phyloP scores from a whole-genome alignment of 2,329 filamentous ascomycete genomes.

The Graphilbum ipis-grandicollis region DNA sequence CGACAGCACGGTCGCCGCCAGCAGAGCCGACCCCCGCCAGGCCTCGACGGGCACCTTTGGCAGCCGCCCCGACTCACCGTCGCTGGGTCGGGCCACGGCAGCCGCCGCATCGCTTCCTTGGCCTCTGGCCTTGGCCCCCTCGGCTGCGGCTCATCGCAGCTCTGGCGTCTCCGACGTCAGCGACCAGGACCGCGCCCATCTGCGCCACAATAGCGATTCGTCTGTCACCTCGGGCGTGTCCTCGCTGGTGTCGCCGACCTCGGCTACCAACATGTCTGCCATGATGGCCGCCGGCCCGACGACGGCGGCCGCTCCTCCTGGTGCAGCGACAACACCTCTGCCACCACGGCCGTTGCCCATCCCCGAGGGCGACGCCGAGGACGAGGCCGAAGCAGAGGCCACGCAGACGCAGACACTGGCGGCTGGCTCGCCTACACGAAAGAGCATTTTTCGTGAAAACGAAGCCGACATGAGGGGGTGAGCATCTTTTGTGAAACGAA shows the following conservation, averaged over 20 bases:
- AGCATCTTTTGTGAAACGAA: too few relatives aligned
- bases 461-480: conserved; percentile 3
- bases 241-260: conserved; percentile 5
- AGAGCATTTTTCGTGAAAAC: conserved; percentile 7
- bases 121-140: neutral
- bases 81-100: neutral
- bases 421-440: conserved; percentile 2
- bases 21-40: neutral
- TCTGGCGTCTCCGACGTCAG: conserved; percentile 25
- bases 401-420: neutral
- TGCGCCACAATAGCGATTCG: conserved; percentile 24
- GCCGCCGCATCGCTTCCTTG: neutral
- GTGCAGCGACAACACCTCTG: too few relatives aligned
- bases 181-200: conserved; percentile 21
- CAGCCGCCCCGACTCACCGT: neutral
- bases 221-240: conserved; percentile 7
- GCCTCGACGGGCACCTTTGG: too few relatives aligned
- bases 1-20: conserved; percentile 12
- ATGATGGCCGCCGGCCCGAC: neutral
- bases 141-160: too few relatives aligned
- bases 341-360: neutral
- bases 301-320: neutral
- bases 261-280: too few relatives aligned
- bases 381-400: conserved; percentile 1
- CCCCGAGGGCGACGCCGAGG: neutral